Conservation (phyloP, 208 protist genomes). For the Leishmania aethiopica region DNA sequence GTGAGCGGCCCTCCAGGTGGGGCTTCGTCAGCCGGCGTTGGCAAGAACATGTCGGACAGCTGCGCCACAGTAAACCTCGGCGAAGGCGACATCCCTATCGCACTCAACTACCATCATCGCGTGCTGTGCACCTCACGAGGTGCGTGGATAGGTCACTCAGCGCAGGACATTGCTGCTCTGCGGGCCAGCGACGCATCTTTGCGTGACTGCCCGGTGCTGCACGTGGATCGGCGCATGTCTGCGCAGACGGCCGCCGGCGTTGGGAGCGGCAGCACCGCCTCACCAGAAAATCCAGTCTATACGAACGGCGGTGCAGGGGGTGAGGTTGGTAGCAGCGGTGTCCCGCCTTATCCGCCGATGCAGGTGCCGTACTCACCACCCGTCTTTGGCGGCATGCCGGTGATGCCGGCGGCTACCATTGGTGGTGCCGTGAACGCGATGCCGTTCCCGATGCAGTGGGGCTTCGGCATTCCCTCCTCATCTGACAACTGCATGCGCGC, state of each 20-base stretch:
- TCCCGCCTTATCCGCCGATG: background rate
- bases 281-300: background rate
- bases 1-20: background rate
- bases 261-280: background rate
- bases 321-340: background rate
- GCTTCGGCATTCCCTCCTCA: constrained; percentile 6
- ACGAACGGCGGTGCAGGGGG: background rate
- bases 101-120: constrained; percentile 36
- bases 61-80: constrained; percentile 26
- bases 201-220: constrained; percentile 21
- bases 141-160: constrained; percentile 29
- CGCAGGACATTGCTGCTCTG: constrained; percentile 27
- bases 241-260: constrained; percentile 9
- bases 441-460: constrained; percentile 23
- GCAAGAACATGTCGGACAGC: constrained; percentile 6
- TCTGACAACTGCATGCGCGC: background rate
- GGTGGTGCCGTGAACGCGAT: constrained; percentile 3
- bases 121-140: constrained; percentile 35
- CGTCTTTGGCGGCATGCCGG: constrained; percentile 22
- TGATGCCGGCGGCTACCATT: background rate
- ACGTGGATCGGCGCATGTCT: constrained; percentile 29
- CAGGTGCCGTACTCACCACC: background rate
- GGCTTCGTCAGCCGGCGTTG: background rate
- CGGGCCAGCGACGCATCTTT: constrained; percentile 29
- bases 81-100: constrained; percentile 28